Base-by-base conservation (phyloP, 2,329 filamentous ascomycete genomes). In the Pezicula carpinea region DNA sequence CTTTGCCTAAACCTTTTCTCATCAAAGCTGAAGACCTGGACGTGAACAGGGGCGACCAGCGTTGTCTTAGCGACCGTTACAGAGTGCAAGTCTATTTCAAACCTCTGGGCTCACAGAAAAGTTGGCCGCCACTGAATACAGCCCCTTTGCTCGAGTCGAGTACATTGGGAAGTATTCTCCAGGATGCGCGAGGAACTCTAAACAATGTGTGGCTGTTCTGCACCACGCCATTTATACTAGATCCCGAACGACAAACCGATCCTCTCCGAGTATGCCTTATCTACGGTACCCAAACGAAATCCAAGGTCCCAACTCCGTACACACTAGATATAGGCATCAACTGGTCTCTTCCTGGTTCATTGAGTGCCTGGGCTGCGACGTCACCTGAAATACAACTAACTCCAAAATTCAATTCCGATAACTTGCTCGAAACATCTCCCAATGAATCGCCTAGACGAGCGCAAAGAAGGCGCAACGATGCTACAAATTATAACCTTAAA, bases 401-500 rank as follows among this genome's bases (percentile, higher is more conserved):
- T 11, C 8, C n/a, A 22, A 11, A 23, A 23, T 10, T 15, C 14
- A 15, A n/a, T 10, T 22, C 18, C 5, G 19, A 40, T 23, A 26
- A 29, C 19, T 13, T 23, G 6, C 17, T n/a, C 22, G 22, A 23
- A 21, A 5, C 39, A 29, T 77, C n/a, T n/a, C n/a, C 36, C 64
- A 66, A 14, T 70, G 77, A 44, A 69, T 64, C 15, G 67, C 66
- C 35, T 72, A 71, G 47, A 74, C 75, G 50, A 11, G 48, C 48
- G 21, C 48, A 52, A 13, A 56, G 60, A 43, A 52, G 47, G 11
- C 52, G 58, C 19, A 45, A 44, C 6, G 50, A 46, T 42, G 53
- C 56, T 13, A 7, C 53, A 10, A 70, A 72, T 18, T 83, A 83
- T 58, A 83, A 83, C 53, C 62, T 83, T 32, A 82, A 80, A 58